Evolutionary conservation across 306 rosid species (phyloP).

Genomic region (Cucurbita moschata): DNA sequence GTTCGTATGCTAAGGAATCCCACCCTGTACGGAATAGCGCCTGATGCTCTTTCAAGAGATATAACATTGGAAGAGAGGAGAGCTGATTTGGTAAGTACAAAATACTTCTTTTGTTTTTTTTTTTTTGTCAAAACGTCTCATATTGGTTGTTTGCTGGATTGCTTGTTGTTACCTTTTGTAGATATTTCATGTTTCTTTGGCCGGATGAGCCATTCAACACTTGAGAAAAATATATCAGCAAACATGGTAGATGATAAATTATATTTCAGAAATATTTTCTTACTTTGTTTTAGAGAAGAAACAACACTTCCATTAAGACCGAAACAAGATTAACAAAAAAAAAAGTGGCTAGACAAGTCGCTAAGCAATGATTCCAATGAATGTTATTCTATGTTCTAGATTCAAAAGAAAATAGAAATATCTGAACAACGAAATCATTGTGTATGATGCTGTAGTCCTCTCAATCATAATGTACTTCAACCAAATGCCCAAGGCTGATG

Average conservation of each 20-base stretch:
- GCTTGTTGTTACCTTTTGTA: not conserved
- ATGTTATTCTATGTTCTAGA: not conserved
- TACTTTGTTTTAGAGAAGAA: not conserved
- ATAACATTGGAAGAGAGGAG: conserved; percentile 66
- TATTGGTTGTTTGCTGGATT: not conserved
- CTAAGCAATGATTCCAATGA: not conserved
- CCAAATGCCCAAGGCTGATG: not conserved
- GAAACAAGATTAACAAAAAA: not conserved
- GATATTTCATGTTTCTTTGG: not conserved
- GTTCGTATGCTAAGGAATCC: conserved; percentile 78
- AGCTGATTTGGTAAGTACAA: conserved; percentile 69
- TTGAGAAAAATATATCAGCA: not conserved
- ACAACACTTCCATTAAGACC: not conserved
- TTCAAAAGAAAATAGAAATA: not conserved
- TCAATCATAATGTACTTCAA: not conserved
- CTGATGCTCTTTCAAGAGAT: conserved; percentile 58
- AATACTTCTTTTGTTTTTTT: not conserved
- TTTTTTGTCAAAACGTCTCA: not conserved
- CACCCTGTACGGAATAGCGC: conserved; percentile 62
- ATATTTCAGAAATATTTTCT: not conserved
- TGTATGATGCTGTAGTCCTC: not conserved
- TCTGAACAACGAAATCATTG: not conserved
- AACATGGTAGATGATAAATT: not conserved
- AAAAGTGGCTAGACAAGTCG: not conserved
- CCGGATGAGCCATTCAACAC: not conserved